Percentiles rank a stretch among this genome's conserved stretches.
These are phyloP conservation scores for Diaporthe vaccinii DNA, from an alignment of 2,329 filamentous ascomycete genomes.

Conservation along the genomic window DNA sequence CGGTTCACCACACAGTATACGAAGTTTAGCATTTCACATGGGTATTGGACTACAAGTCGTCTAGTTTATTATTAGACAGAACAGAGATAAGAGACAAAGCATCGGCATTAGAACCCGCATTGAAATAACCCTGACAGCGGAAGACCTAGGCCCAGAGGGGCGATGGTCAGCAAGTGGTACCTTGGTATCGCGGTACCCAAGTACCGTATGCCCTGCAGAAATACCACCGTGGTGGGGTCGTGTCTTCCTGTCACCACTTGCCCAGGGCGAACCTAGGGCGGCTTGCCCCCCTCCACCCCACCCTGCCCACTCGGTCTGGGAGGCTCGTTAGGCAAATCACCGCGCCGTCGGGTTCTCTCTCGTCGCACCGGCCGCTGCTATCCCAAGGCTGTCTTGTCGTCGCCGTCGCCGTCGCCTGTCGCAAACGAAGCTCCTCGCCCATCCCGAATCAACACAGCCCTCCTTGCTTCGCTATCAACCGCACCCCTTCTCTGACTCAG, in stretches of 20 bases:
- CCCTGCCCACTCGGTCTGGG: slow-evolving; percentile 29
- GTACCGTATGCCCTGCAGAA: slow-evolving; percentile 25
- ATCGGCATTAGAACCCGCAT: not conserved
- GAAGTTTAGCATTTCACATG: not conserved
- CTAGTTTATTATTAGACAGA: slow-evolving; percentile 26
- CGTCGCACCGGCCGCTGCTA: slow-evolving; percentile 20
- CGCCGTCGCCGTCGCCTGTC: slow-evolving; percentile 4
- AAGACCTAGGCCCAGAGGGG: slow-evolving; percentile 11
- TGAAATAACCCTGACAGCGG: slow-evolving; percentile 8
- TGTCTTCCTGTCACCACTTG: slow-evolving; percentile 21
- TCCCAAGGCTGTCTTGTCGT: slow-evolving; percentile 28
- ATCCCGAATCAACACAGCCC: not conserved
- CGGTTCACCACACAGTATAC: not conserved
- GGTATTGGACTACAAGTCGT: not conserved
- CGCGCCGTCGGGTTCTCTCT: slow-evolving; percentile 30
- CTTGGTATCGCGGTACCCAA: slow-evolving; percentile 4
- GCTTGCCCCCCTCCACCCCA: slow-evolving; percentile 17
- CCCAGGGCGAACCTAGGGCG: not conserved
- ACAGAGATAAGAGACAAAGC: slow-evolving; percentile 9
- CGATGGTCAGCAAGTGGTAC: not conserved
- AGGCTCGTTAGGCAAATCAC: slow-evolving; percentile 32
- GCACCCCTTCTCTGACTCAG: not conserved
- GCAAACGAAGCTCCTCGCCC: slow-evolving; percentile 17
- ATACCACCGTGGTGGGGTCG: slow-evolving; percentile 21
- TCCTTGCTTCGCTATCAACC: not conserved